Evolutionary conservation across 2,329 filamentous ascomycete species (phyloP).

Genomic region (Sarocladium oryzae): DNA sequence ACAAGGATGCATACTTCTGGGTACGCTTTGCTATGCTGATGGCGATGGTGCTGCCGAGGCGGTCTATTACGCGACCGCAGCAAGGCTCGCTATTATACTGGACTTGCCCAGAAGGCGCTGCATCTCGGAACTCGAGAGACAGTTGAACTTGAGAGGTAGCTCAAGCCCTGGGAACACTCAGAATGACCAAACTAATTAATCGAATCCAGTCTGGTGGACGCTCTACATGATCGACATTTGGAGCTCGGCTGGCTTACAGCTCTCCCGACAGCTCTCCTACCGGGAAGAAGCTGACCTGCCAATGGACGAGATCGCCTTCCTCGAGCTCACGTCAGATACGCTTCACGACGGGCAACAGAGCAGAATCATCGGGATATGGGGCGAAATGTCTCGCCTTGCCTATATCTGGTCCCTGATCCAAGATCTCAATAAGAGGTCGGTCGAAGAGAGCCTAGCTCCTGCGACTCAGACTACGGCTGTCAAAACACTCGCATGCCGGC

Average conservation of each 20-base stretch:
- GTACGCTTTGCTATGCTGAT: slow-evolving; percentile 9
- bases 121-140: slow-evolving; percentile 5
- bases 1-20: slow-evolving; percentile 9
- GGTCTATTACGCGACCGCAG: slow-evolving; percentile 9
- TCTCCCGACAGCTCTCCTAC: slow-evolving; percentile 6
- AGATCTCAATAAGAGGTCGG: slow-evolving; percentile 9
- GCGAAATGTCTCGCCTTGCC: slow-evolving; percentile 9
- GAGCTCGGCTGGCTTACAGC: slow-evolving; percentile 5
- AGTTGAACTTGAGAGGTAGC: slow-evolving; percentile 10
- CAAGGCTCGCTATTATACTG: slow-evolving; percentile 4
- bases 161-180: no score
- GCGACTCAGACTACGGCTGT: not conserved
- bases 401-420: slow-evolving; percentile 7
- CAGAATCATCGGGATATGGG: slow-evolving; percentile 6
- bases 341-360: not conserved
- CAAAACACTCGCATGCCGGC: not conserved
- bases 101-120: slow-evolving; percentile 1
- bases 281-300: slow-evolving; percentile 7
- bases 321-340: not conserved
- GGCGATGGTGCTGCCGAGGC: slow-evolving; percentile 6
- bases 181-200: no score
- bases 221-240: slow-evolving; percentile 12
- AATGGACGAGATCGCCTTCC: slow-evolving; percentile 5
- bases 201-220: slow-evolving; percentile 9
- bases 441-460: not conserved